Evolutionary conservation across 768 basidiomycete genomes (phyloP).

Genomic region (Paxillus involutus): DNA sequence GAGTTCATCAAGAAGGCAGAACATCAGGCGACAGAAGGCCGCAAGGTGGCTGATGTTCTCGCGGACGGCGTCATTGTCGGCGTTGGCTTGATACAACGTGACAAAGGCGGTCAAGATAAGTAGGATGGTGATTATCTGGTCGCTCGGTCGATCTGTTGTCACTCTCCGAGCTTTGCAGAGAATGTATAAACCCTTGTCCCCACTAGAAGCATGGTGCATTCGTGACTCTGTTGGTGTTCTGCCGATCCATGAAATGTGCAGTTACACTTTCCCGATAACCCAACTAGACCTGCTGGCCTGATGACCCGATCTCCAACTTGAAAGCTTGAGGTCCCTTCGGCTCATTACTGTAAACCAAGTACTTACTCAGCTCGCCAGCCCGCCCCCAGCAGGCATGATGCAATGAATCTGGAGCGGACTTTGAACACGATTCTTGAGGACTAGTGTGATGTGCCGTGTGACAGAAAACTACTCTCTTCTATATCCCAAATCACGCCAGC

Average conservation of each 20-base stretch:
- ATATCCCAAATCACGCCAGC: background rate
- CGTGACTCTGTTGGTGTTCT: background rate
- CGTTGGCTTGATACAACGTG: slow-evolving; percentile 71
- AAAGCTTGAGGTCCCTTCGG: background rate
- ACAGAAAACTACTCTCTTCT: slow-evolving; percentile 1
- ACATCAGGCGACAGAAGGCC: slow-evolving; percentile 64
- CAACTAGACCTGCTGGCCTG: background rate
- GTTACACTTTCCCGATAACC: background rate
- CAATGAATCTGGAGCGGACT: slow-evolving; percentile 5
- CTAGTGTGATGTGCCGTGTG: background rate
- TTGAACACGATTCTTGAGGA: slow-evolving; percentile 4
- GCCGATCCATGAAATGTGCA: background rate
- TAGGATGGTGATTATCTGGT: slow-evolving; percentile 4
- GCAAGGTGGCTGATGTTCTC: slow-evolving; percentile 68
- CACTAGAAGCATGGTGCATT: background rate
- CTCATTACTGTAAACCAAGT: no score
- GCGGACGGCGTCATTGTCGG: slow-evolving; percentile 75
- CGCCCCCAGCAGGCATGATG: no score
- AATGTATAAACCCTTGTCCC: background rate
- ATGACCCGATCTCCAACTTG: background rate
- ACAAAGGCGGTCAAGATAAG: slow-evolving; percentile 25
- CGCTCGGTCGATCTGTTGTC: background rate
- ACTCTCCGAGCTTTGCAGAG: background rate
- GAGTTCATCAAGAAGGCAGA: slow-evolving; percentile 70
- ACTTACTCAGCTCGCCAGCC: no score